A percentile compares a stretch with the other conserved stretches of the same genome.
Conservation (phyloP, 345 rosid genomes). For the Gossypium arboreum region DNA sequence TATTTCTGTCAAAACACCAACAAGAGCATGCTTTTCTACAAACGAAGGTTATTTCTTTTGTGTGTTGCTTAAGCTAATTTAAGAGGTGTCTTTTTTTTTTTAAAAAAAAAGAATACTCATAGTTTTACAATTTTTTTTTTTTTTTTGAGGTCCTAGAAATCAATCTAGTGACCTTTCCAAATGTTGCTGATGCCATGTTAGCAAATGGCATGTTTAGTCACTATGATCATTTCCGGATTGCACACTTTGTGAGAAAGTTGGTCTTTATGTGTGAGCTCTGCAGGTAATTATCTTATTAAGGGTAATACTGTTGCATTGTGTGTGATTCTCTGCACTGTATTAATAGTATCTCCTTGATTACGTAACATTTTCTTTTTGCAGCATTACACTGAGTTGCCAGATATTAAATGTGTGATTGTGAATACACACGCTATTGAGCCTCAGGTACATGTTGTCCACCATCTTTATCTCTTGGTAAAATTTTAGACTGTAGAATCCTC, state of each 20-base stretch:
- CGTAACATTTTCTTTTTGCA: conserved; percentile 35
- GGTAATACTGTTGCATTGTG: neutral
- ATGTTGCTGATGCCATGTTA: conserved; percentile 94
- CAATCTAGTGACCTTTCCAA: conserved; percentile 95
- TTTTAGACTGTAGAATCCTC: neutral
- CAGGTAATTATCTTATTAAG: conserved; percentile 46
- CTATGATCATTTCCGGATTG: conserved; percentile 94
- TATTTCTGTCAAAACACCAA: too few species aligned
- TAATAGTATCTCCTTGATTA: conserved; percentile 2
- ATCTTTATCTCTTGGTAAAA: conserved; percentile 16
- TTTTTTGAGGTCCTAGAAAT: conserved; percentile 76
- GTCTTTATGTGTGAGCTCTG: conserved; percentile 80
- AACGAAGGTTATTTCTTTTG: conserved; percentile 55
- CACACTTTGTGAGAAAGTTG: conserved; percentile 99
- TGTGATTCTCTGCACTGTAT: neutral
- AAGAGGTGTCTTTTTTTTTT: neutral
- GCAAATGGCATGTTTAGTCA: conserved; percentile 97
- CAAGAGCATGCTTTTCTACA: conserved; percentile 78
- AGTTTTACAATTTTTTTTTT: conserved; percentile 12
- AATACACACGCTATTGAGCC: conserved; percentile 99
- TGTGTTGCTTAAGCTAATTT: neutral
- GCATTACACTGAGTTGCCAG: conserved; percentile 93
- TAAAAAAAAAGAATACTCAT: neutral
- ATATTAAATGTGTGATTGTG: conserved; percentile 95
- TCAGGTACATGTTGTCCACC: conserved; percentile 52